Percentiles rank a stretch among this genome's conserved stretches.
These are phyloP conservation scores for Irpex lacteus DNA, from an alignment of 1,284 basidiomycete species.

Conservation along the genomic window DNA sequence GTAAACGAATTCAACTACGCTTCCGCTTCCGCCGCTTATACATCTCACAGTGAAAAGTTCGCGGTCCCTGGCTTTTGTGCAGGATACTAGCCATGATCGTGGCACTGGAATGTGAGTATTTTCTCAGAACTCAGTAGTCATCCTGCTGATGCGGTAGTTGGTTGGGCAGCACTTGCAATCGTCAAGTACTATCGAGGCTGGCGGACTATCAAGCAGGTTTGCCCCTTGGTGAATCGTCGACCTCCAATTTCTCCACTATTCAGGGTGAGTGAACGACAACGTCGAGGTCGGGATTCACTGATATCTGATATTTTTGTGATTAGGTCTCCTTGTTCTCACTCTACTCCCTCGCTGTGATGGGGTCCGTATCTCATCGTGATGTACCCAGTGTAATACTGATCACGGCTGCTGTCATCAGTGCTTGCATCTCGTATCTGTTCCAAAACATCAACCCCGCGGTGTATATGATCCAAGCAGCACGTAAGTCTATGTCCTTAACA, in stretches of 20 bases:
- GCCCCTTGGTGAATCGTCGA: constrained; percentile 38
- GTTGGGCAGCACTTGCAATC: constrained; percentile 29
- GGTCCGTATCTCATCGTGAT: constrained; percentile 29
- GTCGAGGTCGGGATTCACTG: background rate
- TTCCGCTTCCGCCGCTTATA: background rate
- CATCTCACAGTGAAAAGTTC: constrained; percentile 29
- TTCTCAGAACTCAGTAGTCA: background rate
- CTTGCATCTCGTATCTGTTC: constrained; percentile 41
- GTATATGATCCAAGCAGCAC: constrained; percentile 49
- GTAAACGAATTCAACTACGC: constrained; percentile 30
- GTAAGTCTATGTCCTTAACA: constrained; percentile 31
- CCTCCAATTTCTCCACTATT: constrained; percentile 29
- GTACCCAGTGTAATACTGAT: constrained; percentile 8
- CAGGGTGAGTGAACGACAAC: constrained; percentile 19
- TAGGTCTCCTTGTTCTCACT: constrained; percentile 42
- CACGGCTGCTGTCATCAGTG: constrained; percentile 23
- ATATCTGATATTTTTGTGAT: constrained; percentile 18
- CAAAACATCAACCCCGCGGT: constrained; percentile 32
- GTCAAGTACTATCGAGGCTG: constrained; percentile 34
- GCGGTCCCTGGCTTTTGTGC: constrained; percentile 47
- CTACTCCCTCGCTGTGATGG: constrained; percentile 39
- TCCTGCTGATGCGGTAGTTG: constrained; percentile 1
- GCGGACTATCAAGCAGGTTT: constrained; percentile 35
- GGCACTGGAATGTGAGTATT: constrained; percentile 40
- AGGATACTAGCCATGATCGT: constrained; percentile 38